Evolutionary conservation across 1,284 basidiomycete genomes (phyloP).

Genomic region (Austroboletus novae-zelandiae): DNA sequence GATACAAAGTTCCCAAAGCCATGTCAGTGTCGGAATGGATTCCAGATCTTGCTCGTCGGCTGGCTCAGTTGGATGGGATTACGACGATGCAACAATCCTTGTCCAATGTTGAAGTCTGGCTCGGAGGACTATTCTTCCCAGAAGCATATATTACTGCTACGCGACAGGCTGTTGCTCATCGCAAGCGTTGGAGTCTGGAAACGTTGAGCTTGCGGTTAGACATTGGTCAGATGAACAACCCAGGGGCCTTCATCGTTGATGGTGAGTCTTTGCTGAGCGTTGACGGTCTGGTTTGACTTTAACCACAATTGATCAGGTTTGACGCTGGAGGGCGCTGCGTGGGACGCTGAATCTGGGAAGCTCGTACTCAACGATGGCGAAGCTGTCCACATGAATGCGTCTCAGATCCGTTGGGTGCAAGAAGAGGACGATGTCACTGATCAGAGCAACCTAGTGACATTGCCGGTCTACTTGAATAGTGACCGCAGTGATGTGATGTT

Average conservation of each 20-base stretch:
- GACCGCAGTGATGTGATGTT: conserved; percentile 90
- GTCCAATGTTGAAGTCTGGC: conserved; percentile 78
- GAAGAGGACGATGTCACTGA: conserved; percentile 43
- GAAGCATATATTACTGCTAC: conserved; percentile 95
- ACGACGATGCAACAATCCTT: conserved; percentile 61
- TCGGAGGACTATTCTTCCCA: conserved; percentile 93
- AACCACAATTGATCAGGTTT: conserved; percentile 54
- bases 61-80: conserved; percentile 80
- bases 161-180: conserved; percentile 87
- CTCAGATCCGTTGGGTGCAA: conserved; percentile 85
- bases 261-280: conserved; percentile 49
- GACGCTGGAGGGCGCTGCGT: conserved; percentile 81
- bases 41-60: conserved; percentile 73
- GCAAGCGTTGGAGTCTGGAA: conserved; percentile 88
- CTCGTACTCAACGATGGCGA: conserved; percentile 83
- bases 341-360: conserved; percentile 52
- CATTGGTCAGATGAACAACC: conserved; percentile 74
- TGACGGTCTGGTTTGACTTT: conserved; percentile 4
- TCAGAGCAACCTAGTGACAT: conserved; percentile 54
- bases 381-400: conserved; percentile 69
- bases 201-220: conserved; percentile 80
- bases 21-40: conserved; percentile 86
- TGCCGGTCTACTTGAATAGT: conserved; percentile 90
- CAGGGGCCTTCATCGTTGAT: conserved; percentile 78
- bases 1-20: conserved; percentile 82